These are phyloP conservation scores for Sugiyamaella paludigena DNA, from an alignment of 1,139 yeast genomes.

Conservation along the genomic window DNA sequence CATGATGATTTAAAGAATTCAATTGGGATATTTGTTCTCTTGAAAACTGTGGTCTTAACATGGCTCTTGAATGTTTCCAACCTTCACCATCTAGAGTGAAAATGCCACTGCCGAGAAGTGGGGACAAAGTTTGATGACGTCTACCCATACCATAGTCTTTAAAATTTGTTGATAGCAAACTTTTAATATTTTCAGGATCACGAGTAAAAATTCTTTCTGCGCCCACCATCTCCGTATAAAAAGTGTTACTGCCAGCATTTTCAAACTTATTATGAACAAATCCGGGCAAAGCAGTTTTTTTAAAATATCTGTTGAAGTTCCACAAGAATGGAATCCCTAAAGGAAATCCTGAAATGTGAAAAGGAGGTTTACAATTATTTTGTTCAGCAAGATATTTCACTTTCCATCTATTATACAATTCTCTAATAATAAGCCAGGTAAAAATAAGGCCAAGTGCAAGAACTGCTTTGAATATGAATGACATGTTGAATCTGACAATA, in stretches of 20 bases:
- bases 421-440: too few relatives aligned
- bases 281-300: too few relatives aligned
- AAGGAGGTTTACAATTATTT: constrained; percentile 14
- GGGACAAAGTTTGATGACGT: constrained; percentile 43
- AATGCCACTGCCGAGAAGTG: constrained; percentile 56
- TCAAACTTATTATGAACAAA: too few relatives aligned
- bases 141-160: constrained; percentile 52
- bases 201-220: constrained; percentile 37
- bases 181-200: constrained; percentile 46
- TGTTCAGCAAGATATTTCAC: constrained; percentile 4
- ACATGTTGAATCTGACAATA: too few relatives aligned
- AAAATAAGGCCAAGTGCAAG: too few relatives aligned
- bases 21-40: constrained; percentile 55
- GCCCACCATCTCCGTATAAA: constrained; percentile 11
- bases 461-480: too few relatives aligned
- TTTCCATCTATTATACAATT: constrained; percentile 4
- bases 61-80: constrained; percentile 57
- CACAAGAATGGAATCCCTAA: constrained; percentile 23
- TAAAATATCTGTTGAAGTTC: too few relatives aligned
- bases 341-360: constrained; percentile 14
- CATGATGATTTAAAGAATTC: constrained; percentile 40
- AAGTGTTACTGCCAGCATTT: constrained; percentile 11
- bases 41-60: constrained; percentile 59
- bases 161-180: constrained; percentile 37
- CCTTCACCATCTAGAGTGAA: constrained; percentile 55